phyloP scores from a whole-genome alignment of 1,284 basidiomycete genomes.

The Ceratobasidium sp. region DNA sequence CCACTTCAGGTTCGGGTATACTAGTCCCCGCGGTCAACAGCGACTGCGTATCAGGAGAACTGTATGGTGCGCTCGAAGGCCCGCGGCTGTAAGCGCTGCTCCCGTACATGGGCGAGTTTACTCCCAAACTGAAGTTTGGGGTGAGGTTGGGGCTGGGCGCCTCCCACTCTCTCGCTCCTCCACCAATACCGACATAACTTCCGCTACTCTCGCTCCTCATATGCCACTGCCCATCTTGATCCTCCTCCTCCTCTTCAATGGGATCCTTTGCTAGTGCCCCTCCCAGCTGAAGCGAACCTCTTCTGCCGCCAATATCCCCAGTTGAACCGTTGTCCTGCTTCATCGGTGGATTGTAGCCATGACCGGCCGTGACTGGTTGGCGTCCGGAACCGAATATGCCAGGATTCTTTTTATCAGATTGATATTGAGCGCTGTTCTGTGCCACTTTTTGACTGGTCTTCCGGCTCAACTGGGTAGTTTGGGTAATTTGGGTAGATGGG shows the following conservation, averaged over 20 bases:
- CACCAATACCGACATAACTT: neutral
- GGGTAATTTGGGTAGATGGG: conserved; percentile 36
- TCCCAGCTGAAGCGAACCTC: conserved; percentile 33
- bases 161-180: neutral
- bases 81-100: neutral
- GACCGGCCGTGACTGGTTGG: conserved; percentile 46
- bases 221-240: no score
- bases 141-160: neutral
- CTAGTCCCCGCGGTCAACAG: conserved; percentile 21
- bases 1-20: conserved; percentile 16
- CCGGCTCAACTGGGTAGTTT: no score
- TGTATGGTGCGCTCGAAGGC: neutral
- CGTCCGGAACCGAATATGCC: conserved; percentile 47
- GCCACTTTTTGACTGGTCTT: no score
- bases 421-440: no score
- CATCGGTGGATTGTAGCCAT: conserved; percentile 61
- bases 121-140: neutral
- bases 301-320: conserved; percentile 45
- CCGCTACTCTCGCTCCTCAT: neutral
- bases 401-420: conserved; percentile 49
- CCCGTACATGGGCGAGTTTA: neutral
- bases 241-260: conserved; percentile 37
- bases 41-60: neutral
- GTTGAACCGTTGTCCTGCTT: conserved; percentile 57
- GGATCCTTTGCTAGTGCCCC: conserved; percentile 26